phyloP scores from a whole-genome alignment of 2,329 filamentous ascomycete species.

The Rhynchosporium agropyri region DNA sequence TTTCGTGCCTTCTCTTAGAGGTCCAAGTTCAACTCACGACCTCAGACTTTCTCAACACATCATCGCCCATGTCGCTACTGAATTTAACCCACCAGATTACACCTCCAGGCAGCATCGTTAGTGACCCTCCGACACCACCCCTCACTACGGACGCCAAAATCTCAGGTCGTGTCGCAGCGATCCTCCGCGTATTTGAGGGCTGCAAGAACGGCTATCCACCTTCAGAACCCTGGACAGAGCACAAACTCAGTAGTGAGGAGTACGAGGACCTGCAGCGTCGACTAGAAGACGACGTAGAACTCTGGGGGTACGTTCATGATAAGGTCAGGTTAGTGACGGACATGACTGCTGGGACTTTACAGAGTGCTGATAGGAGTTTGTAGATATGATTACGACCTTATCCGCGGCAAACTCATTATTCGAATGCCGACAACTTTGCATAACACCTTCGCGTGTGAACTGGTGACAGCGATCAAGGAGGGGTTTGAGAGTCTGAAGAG shows the following conservation, averaged over 20 bases:
- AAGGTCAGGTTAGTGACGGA: conserved; percentile 27
- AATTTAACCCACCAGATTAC: not conserved
- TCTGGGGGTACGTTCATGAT: too few relatives aligned
- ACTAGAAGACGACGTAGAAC: too few relatives aligned
- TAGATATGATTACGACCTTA: conserved; percentile 20
- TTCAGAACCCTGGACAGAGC: conserved; percentile 21
- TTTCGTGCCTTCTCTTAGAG: not conserved
- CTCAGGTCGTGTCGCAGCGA: conserved; percentile 22
- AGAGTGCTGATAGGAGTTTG: conserved; percentile 3
- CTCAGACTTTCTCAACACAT: not conserved
- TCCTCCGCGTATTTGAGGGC: conserved; percentile 23
- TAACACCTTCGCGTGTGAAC: conserved; percentile 24
- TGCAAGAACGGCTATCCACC: conserved; percentile 21
- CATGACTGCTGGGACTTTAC: not conserved
- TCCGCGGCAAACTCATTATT: conserved; percentile 24
- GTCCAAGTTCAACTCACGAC: not conserved
- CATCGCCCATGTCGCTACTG: not conserved
- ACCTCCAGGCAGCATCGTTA: not conserved
- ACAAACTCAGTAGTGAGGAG: conserved; percentile 24
- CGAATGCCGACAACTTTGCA: conserved; percentile 31
- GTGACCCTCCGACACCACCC: not conserved
- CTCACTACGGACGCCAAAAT: not conserved
- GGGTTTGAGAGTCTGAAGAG: conserved; percentile 18
- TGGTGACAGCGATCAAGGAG: conserved; percentile 24
- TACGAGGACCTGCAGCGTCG: conserved; percentile 18